phyloP scores from a whole-genome alignment of 2,329 filamentous ascomycete genomes.

The Phialocephala sp. region DNA sequence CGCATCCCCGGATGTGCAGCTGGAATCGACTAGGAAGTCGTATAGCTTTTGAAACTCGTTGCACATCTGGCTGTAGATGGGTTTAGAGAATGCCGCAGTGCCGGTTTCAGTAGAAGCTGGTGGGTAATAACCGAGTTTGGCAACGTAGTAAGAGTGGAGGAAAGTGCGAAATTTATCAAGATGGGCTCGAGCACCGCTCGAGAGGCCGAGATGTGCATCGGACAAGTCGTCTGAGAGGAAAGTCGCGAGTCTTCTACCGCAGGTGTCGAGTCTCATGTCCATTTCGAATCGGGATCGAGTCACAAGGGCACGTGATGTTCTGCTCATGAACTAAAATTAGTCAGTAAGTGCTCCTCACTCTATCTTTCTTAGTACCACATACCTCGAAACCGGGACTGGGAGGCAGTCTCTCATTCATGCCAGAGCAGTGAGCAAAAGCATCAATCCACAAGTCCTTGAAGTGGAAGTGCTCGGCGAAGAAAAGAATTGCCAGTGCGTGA shows the following conservation, averaged over 20 bases:
- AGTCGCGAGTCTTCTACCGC: constrained; percentile 62
- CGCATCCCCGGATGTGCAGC: constrained; percentile 50
- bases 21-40: constrained; percentile 70
- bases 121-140: constrained; percentile 75
- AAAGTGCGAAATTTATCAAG: constrained; percentile 76
- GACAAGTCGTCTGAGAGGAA: constrained; percentile 77
- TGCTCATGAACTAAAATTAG: constrained; percentile 51
- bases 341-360: constrained; percentile 16
- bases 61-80: constrained; percentile 65
- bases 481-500: constrained; percentile 71
- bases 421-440: constrained; percentile 78
- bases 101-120: constrained; percentile 54
- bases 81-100: constrained; percentile 59
- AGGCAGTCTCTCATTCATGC: constrained; percentile 70
- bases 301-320: constrained; percentile 68
- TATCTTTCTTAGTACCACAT: constrained; percentile 40
- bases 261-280: constrained; percentile 64
- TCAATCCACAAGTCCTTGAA: constrained; percentile 71
- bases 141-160: constrained; percentile 68
- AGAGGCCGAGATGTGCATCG: constrained; percentile 67
- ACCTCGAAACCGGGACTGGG: constrained; percentile 66
- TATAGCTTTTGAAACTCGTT: constrained; percentile 75
- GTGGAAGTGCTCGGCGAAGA: constrained; percentile 70
- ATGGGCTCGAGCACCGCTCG: constrained; percentile 65
- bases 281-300: constrained; percentile 67